phyloP scores from a whole-genome alignment of 306 rosid genomes.

The Rosa chinensis region DNA sequence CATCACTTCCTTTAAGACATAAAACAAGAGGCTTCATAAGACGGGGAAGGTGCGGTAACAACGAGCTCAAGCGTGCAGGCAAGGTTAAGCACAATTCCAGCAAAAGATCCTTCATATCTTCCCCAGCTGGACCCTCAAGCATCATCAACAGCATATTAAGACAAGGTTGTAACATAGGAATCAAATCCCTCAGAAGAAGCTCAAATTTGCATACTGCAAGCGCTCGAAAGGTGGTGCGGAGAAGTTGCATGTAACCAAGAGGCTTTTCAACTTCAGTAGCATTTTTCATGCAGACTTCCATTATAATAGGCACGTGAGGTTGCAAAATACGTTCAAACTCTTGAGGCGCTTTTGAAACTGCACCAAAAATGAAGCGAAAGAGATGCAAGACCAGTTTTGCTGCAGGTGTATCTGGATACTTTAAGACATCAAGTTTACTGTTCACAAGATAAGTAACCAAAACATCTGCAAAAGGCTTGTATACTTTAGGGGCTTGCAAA shows the following conservation, averaged over 20 bases:
- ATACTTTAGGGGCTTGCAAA: constrained; percentile 77
- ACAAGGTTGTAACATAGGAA: constrained; percentile 90
- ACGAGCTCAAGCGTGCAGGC: constrained; percentile 96
- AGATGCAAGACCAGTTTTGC: constrained; percentile 93
- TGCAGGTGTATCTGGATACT: constrained; percentile 83
- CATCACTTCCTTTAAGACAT: constrained; percentile 90
- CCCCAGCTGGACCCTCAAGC: constrained; percentile 97
- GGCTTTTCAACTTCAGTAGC: constrained; percentile 95
- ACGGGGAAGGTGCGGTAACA: constrained; percentile 86
- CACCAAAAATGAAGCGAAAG: constrained; percentile 83
- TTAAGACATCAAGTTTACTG: constrained; percentile 85
- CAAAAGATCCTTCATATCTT: constrained; percentile 92
- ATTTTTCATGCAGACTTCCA: constrained; percentile 95
- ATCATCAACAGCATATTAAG: constrained; percentile 91
- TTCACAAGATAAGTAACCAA: constrained; percentile 87
- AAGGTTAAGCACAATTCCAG: constrained; percentile 94
- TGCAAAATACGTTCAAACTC: constrained; percentile 97
- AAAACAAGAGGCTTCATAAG: constrained; percentile 97
- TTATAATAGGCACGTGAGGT: constrained; percentile 90
- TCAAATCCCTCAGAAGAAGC: constrained; percentile 88
- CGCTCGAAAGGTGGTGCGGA: constrained; percentile 79
- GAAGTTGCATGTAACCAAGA: constrained; percentile 94
- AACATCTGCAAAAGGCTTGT: constrained; percentile 89
- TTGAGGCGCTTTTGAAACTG: constrained; percentile 93
- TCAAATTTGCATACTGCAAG: constrained; percentile 94